Conservation (phyloP, 1,284 basidiomycete genomes). For the Farysia itapuensis region DNA sequence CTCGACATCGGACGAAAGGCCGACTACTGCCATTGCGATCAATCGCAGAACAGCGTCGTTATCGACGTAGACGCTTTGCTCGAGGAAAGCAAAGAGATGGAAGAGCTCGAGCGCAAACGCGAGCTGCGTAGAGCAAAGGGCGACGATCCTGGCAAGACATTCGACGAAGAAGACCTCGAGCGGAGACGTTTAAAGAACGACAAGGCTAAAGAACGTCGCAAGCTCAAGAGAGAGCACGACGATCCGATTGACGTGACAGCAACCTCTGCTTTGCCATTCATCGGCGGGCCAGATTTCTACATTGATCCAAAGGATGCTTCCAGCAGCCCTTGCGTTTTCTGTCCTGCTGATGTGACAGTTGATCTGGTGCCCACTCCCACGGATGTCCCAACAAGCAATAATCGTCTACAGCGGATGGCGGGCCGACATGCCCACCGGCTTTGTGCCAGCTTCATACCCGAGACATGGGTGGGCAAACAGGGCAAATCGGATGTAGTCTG, state of each 20-base stretch:
- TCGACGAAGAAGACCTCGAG: conserved; percentile 31
- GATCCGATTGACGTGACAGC: conserved; percentile 12
- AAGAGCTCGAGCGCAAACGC: conserved; percentile 44
- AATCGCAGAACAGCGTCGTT: conserved; percentile 53
- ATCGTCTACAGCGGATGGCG: conserved; percentile 22
- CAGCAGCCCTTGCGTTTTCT: conserved; percentile 58
- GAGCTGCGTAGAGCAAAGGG: conserved; percentile 66
- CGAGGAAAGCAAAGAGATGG: conserved; percentile 47
- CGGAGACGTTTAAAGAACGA: conserved; percentile 27
- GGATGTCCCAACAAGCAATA: conserved; percentile 10
- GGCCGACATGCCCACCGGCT: conserved; percentile 50
- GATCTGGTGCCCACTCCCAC: conserved; percentile 39
- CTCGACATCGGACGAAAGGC: conserved; percentile 72
- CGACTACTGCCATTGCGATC: conserved; percentile 53
- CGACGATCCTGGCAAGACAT: conserved; percentile 12
- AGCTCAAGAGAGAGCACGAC: conserved; percentile 16
- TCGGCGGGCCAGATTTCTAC: conserved; percentile 29
- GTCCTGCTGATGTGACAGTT: conserved; percentile 47
- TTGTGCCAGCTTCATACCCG: conserved; percentile 55
- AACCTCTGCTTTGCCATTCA: conserved; percentile 11
- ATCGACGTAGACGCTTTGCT: conserved; percentile 56
- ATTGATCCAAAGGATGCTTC: conserved; percentile 16
- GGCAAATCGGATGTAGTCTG: conserved; percentile 37
- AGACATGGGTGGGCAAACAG: conserved; percentile 49
- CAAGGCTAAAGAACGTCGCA: conserved; percentile 29